Conservation (phyloP, 1,139 yeast species). For the Blastobotrys capitulatus region DNA sequence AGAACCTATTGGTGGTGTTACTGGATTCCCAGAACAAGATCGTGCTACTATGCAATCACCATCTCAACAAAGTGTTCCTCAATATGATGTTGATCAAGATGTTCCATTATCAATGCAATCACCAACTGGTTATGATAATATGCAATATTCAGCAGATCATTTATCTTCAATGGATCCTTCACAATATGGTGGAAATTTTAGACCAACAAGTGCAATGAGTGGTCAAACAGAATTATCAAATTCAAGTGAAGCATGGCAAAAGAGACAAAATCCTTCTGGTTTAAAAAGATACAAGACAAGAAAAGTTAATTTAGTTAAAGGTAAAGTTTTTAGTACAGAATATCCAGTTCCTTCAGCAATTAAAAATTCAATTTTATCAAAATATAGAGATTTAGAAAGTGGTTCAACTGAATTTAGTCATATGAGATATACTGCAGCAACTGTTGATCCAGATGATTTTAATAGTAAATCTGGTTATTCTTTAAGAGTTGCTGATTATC, state of each 20-base stretch:
- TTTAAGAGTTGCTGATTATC: constrained; percentile 64
- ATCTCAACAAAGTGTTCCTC: not conserved
- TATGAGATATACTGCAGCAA: constrained; percentile 72
- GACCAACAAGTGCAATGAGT: constrained; percentile 20
- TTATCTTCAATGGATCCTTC: constrained; percentile 12
- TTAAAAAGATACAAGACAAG: constrained; percentile 36
- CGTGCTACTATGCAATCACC: not conserved
- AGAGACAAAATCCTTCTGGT: constrained; percentile 20
- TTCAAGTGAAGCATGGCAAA: constrained; percentile 23
- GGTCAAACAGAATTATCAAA: constrained; percentile 16
- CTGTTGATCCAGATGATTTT: constrained; percentile 79
- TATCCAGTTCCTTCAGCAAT: constrained; percentile 71
- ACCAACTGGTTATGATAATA: constrained; percentile 10
- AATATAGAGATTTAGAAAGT: constrained; percentile 60
- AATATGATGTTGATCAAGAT: constrained; percentile 14
- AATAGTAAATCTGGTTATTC: constrained; percentile 61
- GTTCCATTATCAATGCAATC: constrained; percentile 11
- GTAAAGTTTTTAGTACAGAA: constrained; percentile 67
- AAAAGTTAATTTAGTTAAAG: constrained; percentile 61
- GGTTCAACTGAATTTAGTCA: constrained; percentile 59
- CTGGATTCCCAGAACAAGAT: constrained; percentile 20
- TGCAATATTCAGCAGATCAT: constrained; percentile 13
- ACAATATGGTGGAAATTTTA: constrained; percentile 8
- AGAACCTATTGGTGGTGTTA: constrained; percentile 28
- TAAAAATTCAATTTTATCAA: constrained; percentile 50